Base-by-base conservation (phyloP, 306 rosid genomes). In the Quercus alba region DNA sequence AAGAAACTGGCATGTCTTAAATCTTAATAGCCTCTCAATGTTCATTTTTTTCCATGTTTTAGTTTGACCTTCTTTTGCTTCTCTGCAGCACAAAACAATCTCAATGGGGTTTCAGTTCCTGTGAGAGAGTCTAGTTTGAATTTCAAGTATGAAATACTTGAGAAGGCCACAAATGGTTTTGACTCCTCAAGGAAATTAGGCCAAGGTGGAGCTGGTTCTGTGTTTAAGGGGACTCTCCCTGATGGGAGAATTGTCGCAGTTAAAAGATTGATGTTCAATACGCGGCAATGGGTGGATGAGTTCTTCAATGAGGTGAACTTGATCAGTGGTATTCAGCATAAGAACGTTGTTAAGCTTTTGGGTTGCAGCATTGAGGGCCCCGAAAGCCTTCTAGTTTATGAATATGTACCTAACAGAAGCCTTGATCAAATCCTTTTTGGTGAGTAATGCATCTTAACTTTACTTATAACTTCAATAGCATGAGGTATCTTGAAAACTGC, bases 291-390 rank as follows among this genome's bases (percentile, higher is more conserved):
- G 97, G 88, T 83, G 10, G 92, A 83, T 17, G 88, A 79, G 56
- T 85, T 92, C 84, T 90, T 89, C 90, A 86, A 86, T 72, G 94
- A 86, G 70, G 85, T 89, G 41, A 86, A 90, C 77, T 84, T 86
- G 73, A 85, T 89, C 17, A 86, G 76, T 28, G 89, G 88, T 14
- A 86, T 85, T 81, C 77, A 84, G 56, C 93, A 85, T 82, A 89
- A 86, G 87, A 90, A 90, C 75, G 85, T 90, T 30, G 92, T 87
- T 25, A 81, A 74, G 80, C 92, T 90, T 61, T 63, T 93, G 73
- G 96, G 96, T 15, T 91, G 92, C 85, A 89, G 94, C 84, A 82
- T 86, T 84, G 93, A 89, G 76, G 96, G 94, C 62, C 92, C 94
- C 4, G 96, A 90, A 83, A 88, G 91, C 79, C 89, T 90, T 14